Conservation (phyloP, 2,329 filamentous ascomycete genomes). For the Colletotrichum chlorophyti region DNA sequence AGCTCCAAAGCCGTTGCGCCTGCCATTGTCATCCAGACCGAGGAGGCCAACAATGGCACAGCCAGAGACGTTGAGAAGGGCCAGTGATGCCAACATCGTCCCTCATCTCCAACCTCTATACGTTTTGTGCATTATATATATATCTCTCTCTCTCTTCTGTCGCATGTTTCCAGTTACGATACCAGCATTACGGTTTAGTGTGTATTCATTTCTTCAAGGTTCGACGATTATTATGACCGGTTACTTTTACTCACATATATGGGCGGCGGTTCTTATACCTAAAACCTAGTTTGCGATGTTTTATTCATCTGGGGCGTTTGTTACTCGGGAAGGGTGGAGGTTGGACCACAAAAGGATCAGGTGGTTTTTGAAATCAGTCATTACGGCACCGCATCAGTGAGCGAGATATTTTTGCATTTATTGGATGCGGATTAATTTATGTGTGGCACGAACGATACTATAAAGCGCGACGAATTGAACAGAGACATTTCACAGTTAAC, state of each 20-base stretch:
- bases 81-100: neutral
- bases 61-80: slow-evolving; percentile 19
- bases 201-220: neutral
- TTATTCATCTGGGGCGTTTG: no score
- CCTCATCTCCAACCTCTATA: neutral
- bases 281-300: no score
- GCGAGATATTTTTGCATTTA: neutral
- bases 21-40: slow-evolving; percentile 16
- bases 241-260: neutral
- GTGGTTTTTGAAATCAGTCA: slow-evolving; percentile 18
- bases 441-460: neutral
- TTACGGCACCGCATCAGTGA: slow-evolving; percentile 13
- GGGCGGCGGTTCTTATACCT: neutral
- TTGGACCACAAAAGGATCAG: no score
- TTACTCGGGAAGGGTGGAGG: no score
- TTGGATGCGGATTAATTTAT: neutral
- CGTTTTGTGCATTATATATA: neutral
- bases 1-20: slow-evolving; percentile 11
- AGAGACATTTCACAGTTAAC: neutral
- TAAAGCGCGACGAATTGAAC: neutral
- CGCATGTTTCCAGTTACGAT: slow-evolving; percentile 4
- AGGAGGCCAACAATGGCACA: neutral
- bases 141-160: neutral
- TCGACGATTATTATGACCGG: slow-evolving; percentile 20
- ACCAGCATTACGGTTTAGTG: slow-evolving; percentile 3